Evolutionary conservation across 345 rosid genomes (phyloP), one percentile per base, ranked within the genome.

Genomic region (Arabis alpina): DNA sequence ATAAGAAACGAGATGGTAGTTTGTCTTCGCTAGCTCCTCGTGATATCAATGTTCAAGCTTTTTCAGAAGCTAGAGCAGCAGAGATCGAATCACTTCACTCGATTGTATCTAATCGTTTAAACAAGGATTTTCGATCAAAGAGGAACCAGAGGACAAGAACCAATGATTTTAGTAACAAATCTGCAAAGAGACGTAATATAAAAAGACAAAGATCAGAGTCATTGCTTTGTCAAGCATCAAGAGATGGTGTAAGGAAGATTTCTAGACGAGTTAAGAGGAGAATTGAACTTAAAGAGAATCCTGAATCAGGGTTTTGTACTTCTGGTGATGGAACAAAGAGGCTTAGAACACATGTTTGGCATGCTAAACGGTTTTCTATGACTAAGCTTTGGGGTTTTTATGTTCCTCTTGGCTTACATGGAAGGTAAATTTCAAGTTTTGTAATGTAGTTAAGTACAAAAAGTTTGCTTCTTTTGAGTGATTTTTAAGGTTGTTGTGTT

Each of bases 341-440:
- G 71, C 77, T 89, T 54, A 87, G 94, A 70, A 93, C 97, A 8
- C 98, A 93, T 75, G 85, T 93, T 49, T 93, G 98, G 98, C 92
- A 86, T 68, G 88, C 94, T 5, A 93, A 93, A 81, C 85, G 97
- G 16, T 91, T 93, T 61, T 82, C 83, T 8, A 91, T 93, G 96
- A 58, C 80, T 48, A 93, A 91, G 83, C 82, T 80, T 45, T 91
- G 97, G 91, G 91, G 98, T 0, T 91, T 85, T 68, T 70, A 93
- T 53, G 88, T 93, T 79, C 98, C 98, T 73, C 79, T 87, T 12
- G 96, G 97, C 45, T 85, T 89, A 77, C 90, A 85, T 24, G 98
- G 98, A 75, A 86, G 92, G 98, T 91, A 75, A 4, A 54, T 47
- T 30, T 14, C 25, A 41, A 1, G 11, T 0, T 65, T 23, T 51